Conservation (phyloP, 805 yeast genomes). For the Candida anglica region DNA sequence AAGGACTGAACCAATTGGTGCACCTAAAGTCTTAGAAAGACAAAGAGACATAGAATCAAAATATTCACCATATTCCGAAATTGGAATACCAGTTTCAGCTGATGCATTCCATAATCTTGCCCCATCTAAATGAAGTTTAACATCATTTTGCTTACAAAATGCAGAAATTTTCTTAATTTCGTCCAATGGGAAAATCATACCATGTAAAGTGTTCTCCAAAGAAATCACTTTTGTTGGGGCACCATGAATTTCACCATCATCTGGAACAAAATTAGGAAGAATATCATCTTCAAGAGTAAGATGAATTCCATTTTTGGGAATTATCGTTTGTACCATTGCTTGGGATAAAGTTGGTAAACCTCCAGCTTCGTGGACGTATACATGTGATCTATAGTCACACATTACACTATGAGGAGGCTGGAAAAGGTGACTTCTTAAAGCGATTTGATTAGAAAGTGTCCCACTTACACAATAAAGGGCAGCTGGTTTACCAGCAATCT, state of each 20-base stretch:
- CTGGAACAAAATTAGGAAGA: constrained; percentile 53
- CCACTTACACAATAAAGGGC: constrained; percentile 86
- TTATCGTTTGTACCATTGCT: constrained; percentile 85
- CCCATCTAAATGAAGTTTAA: constrained; percentile 83
- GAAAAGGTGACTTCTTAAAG: constrained; percentile 63
- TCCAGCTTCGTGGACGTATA: constrained; percentile 82
- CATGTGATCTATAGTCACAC: constrained; percentile 85
- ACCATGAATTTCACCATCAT: constrained; percentile 78
- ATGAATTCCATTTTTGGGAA: constrained; percentile 71
- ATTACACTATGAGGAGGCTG: constrained; percentile 86
- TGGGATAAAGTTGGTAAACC: constrained; percentile 87
- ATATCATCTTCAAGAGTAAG: constrained; percentile 75
- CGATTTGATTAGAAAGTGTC: constrained; percentile 87
- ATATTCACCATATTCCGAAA: constrained; percentile 65
- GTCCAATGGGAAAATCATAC: constrained; percentile 73
- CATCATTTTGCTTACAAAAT: constrained; percentile 59
- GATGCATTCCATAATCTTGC: constrained; percentile 95
- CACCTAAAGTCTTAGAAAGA: constrained; percentile 85
- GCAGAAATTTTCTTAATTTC: constrained; percentile 68
- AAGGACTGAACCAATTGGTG: constrained; percentile 87
- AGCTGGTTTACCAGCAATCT: constrained; percentile 72
- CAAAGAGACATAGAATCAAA: constrained; percentile 92
- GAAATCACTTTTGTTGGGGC: constrained; percentile 87
- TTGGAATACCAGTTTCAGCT: constrained; percentile 63
- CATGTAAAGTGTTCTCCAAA: constrained; percentile 86